phyloP scores from a whole-genome alignment of 306 rosid species.

The peach (Prunus persica) region Prunus_persica_NCBIv2 NC_034014.1:794501-795000 shows the following conservation, averaged over 20 bases:
- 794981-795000: background rate
- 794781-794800: conserved; percentile 28
- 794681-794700: background rate
- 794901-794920: background rate
- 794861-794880: conserved; percentile 13
- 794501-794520: background rate
- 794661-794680: conserved; percentile 2
- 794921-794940: background rate
- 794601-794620: conserved; percentile 25
- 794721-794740: conserved; percentile 28
- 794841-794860: conserved; percentile 35
- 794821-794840: conserved; percentile 26
- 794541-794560: background rate
- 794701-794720: conserved; percentile 6
- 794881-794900: conserved; percentile 25
- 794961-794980: background rate
- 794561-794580: background rate
- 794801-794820: conserved; percentile 34
- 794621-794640: conserved; percentile 26
- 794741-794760: conserved; percentile 32
- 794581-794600: conserved; percentile 12
- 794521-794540: background rate
- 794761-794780: conserved; percentile 28
- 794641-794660: conserved; percentile 7
- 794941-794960: background rate